Conservation (phyloP, 768 basidiomycete species). For the Strobilomyces dryophilus region DNA sequence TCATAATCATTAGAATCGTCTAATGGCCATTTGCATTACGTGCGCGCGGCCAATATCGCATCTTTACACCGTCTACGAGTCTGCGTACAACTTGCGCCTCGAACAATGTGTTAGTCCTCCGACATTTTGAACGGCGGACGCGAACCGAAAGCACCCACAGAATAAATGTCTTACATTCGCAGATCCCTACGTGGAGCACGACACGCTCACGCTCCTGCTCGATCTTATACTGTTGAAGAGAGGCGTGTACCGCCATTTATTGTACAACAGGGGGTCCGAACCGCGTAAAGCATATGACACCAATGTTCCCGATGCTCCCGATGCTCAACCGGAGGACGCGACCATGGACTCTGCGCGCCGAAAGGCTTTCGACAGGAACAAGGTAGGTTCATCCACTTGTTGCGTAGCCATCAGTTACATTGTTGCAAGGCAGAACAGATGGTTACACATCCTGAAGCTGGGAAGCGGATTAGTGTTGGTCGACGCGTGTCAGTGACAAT, state of each 20-base stretch:
- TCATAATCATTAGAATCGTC: too few relatives aligned
- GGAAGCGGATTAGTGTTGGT: conserved; percentile 56
- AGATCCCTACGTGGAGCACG: conserved; percentile 87
- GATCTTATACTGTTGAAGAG: conserved; percentile 81
- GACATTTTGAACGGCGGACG: not conserved
- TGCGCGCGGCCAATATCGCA: conserved; percentile 63
- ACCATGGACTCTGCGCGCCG: not conserved
- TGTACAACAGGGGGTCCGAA: conserved; percentile 73
- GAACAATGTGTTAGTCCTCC: conserved; percentile 71
- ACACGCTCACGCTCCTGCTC: conserved; percentile 63
- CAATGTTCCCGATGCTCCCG: not conserved
- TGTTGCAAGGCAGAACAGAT: conserved; percentile 51
- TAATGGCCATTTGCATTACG: conserved; percentile 80
- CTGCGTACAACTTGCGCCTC: conserved; percentile 71
- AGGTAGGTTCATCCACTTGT: conserved; percentile 16
- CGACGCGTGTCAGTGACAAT: conserved; percentile 62
- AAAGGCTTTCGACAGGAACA: conserved; percentile 20
- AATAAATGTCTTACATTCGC: conserved; percentile 61
- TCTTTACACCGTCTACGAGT: conserved; percentile 80
- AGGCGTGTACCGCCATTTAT: conserved; percentile 75
- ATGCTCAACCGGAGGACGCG: not conserved
- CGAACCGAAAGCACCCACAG: conserved; percentile 33
- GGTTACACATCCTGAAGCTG: conserved; percentile 55
- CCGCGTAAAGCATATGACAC: conserved; percentile 44
- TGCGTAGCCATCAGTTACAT: not conserved